Conservation (phyloP, 140 eudicot species). For the Erigeron philadelphicus region DNA sequence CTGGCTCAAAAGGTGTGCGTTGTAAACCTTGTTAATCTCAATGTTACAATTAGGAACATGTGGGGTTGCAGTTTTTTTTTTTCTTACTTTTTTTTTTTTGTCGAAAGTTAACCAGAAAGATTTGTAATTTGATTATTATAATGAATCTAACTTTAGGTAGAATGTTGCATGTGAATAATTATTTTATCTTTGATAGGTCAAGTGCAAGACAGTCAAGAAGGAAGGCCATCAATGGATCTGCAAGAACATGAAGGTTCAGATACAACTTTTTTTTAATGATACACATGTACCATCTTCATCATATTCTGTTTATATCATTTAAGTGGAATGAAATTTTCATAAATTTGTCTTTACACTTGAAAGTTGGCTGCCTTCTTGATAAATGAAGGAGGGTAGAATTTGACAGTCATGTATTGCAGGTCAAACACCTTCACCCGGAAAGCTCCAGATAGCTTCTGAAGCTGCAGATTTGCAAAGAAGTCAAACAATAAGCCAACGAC, state of each 20-base stretch:
- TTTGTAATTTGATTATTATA: not conserved
- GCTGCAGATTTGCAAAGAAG: slow-evolving; percentile 56
- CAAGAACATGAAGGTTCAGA: slow-evolving; percentile 67
- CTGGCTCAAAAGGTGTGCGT: too few relatives aligned
- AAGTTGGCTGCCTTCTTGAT: slow-evolving; percentile 18
- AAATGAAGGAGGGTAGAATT: not conserved
- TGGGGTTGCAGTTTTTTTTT: not conserved
- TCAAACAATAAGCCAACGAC: slow-evolving; percentile 86
- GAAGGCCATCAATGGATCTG: slow-evolving; percentile 31
- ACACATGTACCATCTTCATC: slow-evolving; percentile 1
- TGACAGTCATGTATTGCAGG: slow-evolving; percentile 41
- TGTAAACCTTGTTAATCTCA: not conserved
- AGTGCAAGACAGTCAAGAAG: slow-evolving; percentile 48
- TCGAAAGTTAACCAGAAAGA: not conserved
- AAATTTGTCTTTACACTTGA: slow-evolving; percentile 6
- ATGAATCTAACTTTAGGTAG: not conserved
- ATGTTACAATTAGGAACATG: slow-evolving; percentile 6
- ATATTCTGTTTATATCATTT: slow-evolving; percentile 2
- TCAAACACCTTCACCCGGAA: slow-evolving; percentile 59
- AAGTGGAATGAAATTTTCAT: not conserved
- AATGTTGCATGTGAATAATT: slow-evolving; percentile 15
- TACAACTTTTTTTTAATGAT: not conserved
- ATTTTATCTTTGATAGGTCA: slow-evolving; percentile 30
- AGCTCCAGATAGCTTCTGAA: slow-evolving; percentile 46
- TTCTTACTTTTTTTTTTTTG: not conserved